These are phyloP conservation scores for Pilobolus umbonatus DNA, from an alignment of 192 early-diverging fungal genomes.

Conservation along the genomic window DNA sequence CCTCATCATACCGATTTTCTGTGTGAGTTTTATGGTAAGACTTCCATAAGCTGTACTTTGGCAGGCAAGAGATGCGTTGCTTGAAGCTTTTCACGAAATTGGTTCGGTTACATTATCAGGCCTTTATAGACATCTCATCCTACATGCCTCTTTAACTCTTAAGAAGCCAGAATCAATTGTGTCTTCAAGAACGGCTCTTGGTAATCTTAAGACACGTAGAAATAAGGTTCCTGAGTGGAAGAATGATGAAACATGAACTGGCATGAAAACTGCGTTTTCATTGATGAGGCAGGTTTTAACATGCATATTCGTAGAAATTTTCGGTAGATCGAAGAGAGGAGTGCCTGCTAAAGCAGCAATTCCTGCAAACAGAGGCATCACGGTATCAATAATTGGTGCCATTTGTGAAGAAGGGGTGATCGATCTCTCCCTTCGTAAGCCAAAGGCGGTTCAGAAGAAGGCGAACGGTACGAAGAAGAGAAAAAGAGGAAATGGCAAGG, in stretches of 20 bases:
- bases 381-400: neutral
- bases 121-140: slow-evolving; percentile 2
- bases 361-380: slow-evolving; percentile 1
- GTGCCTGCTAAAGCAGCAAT: neutral
- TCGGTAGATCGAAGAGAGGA: slow-evolving; percentile 18
- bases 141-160: neutral
- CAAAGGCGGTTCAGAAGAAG: slow-evolving; percentile 7
- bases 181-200: neutral
- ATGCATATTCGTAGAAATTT: slow-evolving; percentile 25
- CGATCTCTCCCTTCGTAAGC: slow-evolving; percentile 8
- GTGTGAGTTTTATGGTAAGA: neutral
- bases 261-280: slow-evolving; percentile 13
- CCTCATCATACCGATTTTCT: neutral
- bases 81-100: neutral
- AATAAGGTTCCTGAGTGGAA: neutral
- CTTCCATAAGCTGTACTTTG: slow-evolving; percentile 7
- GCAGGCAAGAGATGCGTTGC: neutral
- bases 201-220: neutral
- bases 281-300: slow-evolving; percentile 27
- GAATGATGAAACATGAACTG: neutral
- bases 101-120: neutral
- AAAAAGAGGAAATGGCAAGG: neutral
- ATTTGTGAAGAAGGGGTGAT: slow-evolving; percentile 6
- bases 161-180: neutral
- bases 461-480: neutral